Base-by-base conservation (phyloP, 805 yeast genomes). In the Lachancea mirantina region DNA sequence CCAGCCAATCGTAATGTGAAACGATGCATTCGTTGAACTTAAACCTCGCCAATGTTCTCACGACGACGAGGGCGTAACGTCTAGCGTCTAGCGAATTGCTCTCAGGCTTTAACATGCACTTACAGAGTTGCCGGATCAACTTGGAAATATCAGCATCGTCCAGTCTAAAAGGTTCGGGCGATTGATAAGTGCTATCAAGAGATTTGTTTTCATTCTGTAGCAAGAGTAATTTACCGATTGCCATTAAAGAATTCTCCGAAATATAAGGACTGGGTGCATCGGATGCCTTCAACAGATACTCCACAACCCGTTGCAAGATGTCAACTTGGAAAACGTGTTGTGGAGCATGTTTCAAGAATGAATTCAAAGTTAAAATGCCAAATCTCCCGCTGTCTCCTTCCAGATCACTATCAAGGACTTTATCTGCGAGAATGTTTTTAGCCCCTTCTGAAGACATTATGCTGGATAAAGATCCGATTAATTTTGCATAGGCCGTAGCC, bases 291-390 rank as follows among this genome's bases (percentile, higher is more conserved):
- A 67, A 45, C 22, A 82, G 58, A 41, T 70, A 76, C 1, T 59
- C 53, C 19, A 69, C 68, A 32, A 79, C 63, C 3, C 72, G 74
- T 3, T 59, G 59, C 16, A 69, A 44, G 26, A 79, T 50, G 0
- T 74, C 78, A 8, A 70, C 60, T 14, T 65, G 58, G 48, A 76
- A 72, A 18, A 82, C 67, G 43, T 76, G 78, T 6, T 52, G 53
- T n/a, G 88, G 85, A 1, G 88, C 76, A 50, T 81, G 84, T 47
- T 74, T 77, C 58, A 84, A 67, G 61, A 84, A 81, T 0, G 94
- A 82, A 58, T 84, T 84, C 50, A 84, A 57, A 3, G 89, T 72
- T 49, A 84, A 64, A 23, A 83, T 65, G 14, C 81, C 77, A 62
- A 84, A 83, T 40, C 70, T 71, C 19, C 73, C 65, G 4, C 73